phyloP scores from a whole-genome alignment of 2,329 filamentous ascomycete genomes.

The Penicillium glabrum region DNA sequence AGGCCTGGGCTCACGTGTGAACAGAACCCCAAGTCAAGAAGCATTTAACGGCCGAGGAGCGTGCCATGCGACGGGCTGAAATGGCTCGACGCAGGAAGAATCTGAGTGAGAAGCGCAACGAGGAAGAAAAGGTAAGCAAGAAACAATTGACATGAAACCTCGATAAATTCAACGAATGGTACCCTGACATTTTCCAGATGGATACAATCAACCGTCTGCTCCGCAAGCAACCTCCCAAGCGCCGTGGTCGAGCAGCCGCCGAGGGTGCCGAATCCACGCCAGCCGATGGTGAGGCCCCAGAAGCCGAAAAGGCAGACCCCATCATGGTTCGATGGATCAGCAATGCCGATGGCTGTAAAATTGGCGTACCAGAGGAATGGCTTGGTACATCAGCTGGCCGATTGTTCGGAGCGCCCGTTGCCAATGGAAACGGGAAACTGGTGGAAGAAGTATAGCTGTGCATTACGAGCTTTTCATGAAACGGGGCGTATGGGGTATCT shows the following conservation, averaged over 20 bases:
- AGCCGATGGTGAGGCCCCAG: constrained; percentile 37
- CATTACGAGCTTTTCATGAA: constrained; percentile 12
- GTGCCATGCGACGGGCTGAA: constrained; percentile 70
- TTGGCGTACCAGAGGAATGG: constrained; percentile 51
- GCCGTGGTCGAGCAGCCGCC: constrained; percentile 49
- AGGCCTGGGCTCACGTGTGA: constrained; percentile 13
- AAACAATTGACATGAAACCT: background rate
- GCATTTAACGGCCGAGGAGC: constrained; percentile 70
- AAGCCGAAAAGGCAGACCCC: constrained; percentile 42
- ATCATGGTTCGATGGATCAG: constrained; percentile 49
- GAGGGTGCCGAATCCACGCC: constrained; percentile 46
- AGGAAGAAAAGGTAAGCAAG: constrained; percentile 68
- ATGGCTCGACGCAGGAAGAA: constrained; percentile 74
- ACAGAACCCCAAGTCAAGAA: constrained; percentile 70
- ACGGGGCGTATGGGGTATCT: constrained; percentile 23
- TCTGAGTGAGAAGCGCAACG: constrained; percentile 72
- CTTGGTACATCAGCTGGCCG: constrained; percentile 44
- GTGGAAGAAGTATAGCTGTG: constrained; percentile 39
- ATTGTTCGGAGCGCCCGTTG: constrained; percentile 33
- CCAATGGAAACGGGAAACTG: constrained; percentile 27
- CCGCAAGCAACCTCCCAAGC: constrained; percentile 65
- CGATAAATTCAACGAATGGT: background rate
- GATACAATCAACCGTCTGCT: constrained; percentile 68
- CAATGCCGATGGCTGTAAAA: constrained; percentile 39
- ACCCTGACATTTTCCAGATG: constrained; percentile 48